A percentile compares a stretch with the other conserved stretches of the same genome.
These are phyloP conservation scores for Tilletia indica DNA, from an alignment of 1,284 basidiomycete genomes.

Conservation along the genomic window DNA sequence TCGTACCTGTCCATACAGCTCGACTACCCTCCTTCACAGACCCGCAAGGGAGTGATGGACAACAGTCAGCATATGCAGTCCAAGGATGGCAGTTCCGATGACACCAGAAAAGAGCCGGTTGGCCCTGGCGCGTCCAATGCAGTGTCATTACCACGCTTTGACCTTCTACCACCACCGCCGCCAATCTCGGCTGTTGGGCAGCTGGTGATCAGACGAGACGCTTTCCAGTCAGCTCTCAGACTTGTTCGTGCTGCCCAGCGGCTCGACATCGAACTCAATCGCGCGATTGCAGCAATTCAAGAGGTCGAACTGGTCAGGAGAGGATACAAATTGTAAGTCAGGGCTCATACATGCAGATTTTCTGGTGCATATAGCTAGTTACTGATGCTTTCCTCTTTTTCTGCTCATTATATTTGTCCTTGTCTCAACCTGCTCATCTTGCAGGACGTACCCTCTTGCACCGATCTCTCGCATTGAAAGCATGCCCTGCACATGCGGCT, in stretches of 20 bases:
- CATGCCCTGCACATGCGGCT: not conserved
- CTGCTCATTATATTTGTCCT: not conserved
- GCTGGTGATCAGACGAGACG: constrained; percentile 6
- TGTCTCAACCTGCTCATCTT: not conserved
- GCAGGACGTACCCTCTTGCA: constrained; percentile 41
- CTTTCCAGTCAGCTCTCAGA: constrained; percentile 12
- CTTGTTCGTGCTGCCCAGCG: constrained; percentile 38
- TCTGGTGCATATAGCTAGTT: not conserved
- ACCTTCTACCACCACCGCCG: not conserved
- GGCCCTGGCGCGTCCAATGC: not conserved
- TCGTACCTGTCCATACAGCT: constrained; percentile 17
- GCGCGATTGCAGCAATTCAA: constrained; percentile 48
- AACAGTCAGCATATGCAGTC: not conserved
- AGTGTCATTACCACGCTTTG: not conserved
- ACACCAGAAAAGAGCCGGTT: not conserved
- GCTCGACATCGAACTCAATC: constrained; percentile 44
- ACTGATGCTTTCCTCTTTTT: not conserved
- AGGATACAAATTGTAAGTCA: constrained; percentile 42
- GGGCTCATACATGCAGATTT: not conserved
- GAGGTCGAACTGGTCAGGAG: constrained; percentile 53
- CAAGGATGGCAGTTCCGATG: not conserved
- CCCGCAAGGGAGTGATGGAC: not conserved
- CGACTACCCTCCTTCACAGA: not conserved
- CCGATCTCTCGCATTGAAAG: constrained; percentile 53
- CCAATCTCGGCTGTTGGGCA: not conserved